Base-by-base conservation (phyloP, 1,284 basidiomycete species). In the Ustilago lituana region DNA sequence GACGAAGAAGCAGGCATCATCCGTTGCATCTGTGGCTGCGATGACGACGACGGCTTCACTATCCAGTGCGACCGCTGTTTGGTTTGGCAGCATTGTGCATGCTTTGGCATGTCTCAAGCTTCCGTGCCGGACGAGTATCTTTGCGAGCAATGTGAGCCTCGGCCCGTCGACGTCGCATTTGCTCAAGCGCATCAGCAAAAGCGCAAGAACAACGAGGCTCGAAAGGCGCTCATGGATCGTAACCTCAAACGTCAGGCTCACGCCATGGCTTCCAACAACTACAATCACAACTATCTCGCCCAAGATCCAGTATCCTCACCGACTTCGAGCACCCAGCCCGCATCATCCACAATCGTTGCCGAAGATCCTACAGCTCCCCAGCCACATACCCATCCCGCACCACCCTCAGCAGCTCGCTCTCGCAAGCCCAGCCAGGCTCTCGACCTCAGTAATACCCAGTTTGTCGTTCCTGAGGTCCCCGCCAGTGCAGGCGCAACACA, bases 1-100 rank as follows among this genome's bases (percentile, higher is more conserved):
- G 76, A 78, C 47, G 76, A 78, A 29, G 76, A 78, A 38, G 56
- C 72, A 12, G 76, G 76, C 29, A 57, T 78, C 37, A 78, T 78
- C 29, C 62, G 76, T 41, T 93, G 92, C 78, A 90, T 92, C 48
- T 93, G 91, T 77, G 88, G 72, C 8, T 82, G 77, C 64, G 84
- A 87, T 38, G 87, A 89, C 74, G 94, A 94, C 83, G 93, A 94
- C 80, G 93, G 93, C 15, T 94, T 93, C 84, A 91, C 90, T 15
- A 93, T 96, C 58, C 92, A 91, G 23, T 97, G 94, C 83, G 94
- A 96, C 82, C 84, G 86, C 49, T 97, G 94, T 82, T 87, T 87
- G 22, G 87, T 91, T 17, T 96, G 94, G 93, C 92, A 91, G 77
- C 94, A 97, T 83, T 91, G 88, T 7, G 89, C 89, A 5, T 96